Base-by-base conservation (phyloP, 2,329 filamentous ascomycete species). In the Talaromyces sp. region DNA sequence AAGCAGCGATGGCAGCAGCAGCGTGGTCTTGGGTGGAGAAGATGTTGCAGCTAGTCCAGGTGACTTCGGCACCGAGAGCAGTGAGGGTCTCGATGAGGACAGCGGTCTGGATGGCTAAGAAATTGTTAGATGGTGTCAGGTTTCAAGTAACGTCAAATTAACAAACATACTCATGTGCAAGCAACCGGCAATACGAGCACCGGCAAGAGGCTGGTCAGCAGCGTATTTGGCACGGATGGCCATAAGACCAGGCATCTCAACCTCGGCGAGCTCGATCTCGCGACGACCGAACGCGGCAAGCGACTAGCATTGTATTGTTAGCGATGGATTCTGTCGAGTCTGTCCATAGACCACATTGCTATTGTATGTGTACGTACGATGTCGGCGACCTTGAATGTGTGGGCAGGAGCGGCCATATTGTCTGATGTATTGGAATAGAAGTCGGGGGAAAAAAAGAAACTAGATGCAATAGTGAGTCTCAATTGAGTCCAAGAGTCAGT, bases 21-120 rank as follows among this genome's bases (percentile, higher is more conserved):
- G 94, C 94, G 81, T 97, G 93, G 81, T 97, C 94, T 80, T 97
- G 93, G 70, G 93, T 97, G 77, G 89, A 94, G 88, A 97, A 99
- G 80, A 99, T 97, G 86, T 99, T 97, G 89, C 94, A 99, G 70
- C 89, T 94, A 62, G 93, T 89, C 94, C 94, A 97, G 75, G 94
- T 99, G 70, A 97, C 89, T 85, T 97, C 94, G 71, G 94, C 94
- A 81, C 94, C 94, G 71, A 99, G 91, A 68, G 88, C 82, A 72
- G 84, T 89, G 75, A 99, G 87, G 66, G 94, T 99, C 87, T 99
- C 94, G 79, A 99, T 99, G 72, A 99, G 88, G 74, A 99, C 94
- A 70, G 94, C 94, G 66, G 94, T 99, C 84, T 99, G 94, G 81
- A 99, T 97, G 77, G 94, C 84, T 86, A 51, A 9, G 56, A 5